Base-by-base conservation (phyloP, 1,284 basidiomycete species). In the Caloboletus inedulis region DNA sequence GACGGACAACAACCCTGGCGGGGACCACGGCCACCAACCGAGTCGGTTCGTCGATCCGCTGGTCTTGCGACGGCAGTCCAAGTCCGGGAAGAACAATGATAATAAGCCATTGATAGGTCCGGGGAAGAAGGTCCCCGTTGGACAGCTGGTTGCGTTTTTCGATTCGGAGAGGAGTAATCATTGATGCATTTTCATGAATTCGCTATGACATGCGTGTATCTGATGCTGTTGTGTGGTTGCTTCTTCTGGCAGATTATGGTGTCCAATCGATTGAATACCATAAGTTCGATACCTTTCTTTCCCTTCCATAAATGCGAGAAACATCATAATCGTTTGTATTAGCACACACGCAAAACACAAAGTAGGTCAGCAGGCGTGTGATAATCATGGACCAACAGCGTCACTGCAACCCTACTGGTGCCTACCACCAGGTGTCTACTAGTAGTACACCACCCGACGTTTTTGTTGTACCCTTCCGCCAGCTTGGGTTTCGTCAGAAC, bases 81-180 rank as follows among this genome's bases (percentile, higher is more conserved):
- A 71, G 62, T 72, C 79, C 52, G 73, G 71, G 51, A 72, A 62
- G 51, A 64, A 63, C 44, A 79, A 72, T 61, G 69, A 74, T 35
- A 57, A 39, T 9, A 65, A 59, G 41, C 68, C 68, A 14, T 34
- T 69, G 36, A 56, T 68, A 4, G 58, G 64, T 36, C 47, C 60
- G 3, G 65, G 65, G 2, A 84, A 76, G 57, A 89, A 89, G 71
- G 79, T 87, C 13, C 81, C 85, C 3, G 78, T 91, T 43, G 85
- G 82, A 16, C 80, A 89, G 62, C 70, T 91, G 43, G 87, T 90
- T n/a, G 87, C 87, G 19, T 91, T 87, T 70, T 91, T 91, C 59
- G 87, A 91, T 65, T 77, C 79, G 56, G 86, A 86, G 50, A 79
- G 72, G 71, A 64, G 54, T 63, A 57, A 57, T 35, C 43, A 34